Conservation (phyloP, 805 yeast species). For the Saccharomycopsis sp. region DNA sequence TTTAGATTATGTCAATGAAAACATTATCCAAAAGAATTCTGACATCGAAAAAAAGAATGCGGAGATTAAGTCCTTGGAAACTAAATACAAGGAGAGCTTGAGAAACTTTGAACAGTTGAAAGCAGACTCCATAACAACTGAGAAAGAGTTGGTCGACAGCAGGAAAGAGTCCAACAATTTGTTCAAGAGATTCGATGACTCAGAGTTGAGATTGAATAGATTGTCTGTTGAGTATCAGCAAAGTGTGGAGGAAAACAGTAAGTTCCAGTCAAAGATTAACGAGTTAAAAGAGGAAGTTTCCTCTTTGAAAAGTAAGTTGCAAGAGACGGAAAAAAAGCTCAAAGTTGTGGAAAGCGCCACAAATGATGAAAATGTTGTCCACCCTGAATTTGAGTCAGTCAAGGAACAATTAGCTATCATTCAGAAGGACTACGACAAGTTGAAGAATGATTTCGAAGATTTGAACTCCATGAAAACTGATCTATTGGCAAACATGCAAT, state of each 20-base stretch:
- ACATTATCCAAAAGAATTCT: not conserved
- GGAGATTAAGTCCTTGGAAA: not conserved
- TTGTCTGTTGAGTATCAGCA: slow-evolving; percentile 5
- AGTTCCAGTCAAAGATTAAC: not conserved
- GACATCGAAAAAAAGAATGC: not conserved
- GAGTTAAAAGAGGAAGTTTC: not conserved
- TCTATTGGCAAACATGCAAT: slow-evolving; percentile 56
- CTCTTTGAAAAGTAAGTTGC: not conserved
- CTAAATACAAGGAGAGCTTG: slow-evolving; percentile 1
- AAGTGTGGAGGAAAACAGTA: not conserved
- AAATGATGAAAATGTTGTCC: too few species aligned
- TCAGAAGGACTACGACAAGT: not conserved
- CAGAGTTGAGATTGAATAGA: slow-evolving; percentile 6
- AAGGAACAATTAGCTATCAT: too few species aligned
- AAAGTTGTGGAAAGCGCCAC: not conserved
- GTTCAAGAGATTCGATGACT: slow-evolving; percentile 2
- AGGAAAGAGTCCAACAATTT: slow-evolving; percentile 2
- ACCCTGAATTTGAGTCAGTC: too few species aligned
- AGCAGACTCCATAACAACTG: not conserved
- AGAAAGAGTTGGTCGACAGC: not conserved
- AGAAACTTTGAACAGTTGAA: not conserved
- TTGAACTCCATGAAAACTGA: slow-evolving; percentile 45
- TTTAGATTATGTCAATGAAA: slow-evolving; percentile 7
- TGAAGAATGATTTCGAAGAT: slow-evolving; percentile 1
- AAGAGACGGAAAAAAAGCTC: slow-evolving; percentile 1